Conservation (phyloP, 768 basidiomycete genomes). For the Tylopilus vinaceipallidus region DNA sequence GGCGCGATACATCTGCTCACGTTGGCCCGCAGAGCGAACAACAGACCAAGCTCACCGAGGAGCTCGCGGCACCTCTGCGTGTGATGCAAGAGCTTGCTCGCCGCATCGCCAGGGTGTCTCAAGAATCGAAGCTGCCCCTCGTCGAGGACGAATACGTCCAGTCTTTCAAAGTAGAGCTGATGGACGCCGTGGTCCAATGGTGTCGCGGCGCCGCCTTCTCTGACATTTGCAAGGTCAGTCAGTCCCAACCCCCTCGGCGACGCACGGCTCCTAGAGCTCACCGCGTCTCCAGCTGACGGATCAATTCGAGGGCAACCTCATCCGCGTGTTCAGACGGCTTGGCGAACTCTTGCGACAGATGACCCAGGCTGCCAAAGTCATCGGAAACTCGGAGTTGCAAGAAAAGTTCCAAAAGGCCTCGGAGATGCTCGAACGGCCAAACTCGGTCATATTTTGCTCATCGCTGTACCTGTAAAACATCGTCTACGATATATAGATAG, state of each 20-base stretch:
- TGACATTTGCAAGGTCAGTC: conserved; percentile 89
- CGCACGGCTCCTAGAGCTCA: too few species aligned
- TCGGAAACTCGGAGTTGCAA: conserved; percentile 91
- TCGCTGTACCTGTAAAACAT: conserved; percentile 68
- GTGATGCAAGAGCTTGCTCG: conserved; percentile 95
- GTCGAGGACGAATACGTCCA: conserved; percentile 94
- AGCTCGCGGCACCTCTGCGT: conserved; percentile 87
- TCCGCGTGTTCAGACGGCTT: conserved; percentile 91
- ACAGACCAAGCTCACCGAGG: conserved; percentile 83
- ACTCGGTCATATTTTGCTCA: conserved; percentile 91
- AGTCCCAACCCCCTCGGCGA: too few species aligned
- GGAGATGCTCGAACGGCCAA: conserved; percentile 91
- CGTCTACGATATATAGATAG: background rate
- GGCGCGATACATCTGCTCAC: background rate
- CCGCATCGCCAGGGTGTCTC: conserved; percentile 95
- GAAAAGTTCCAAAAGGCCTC: conserved; percentile 91
- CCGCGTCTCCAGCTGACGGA: conserved; percentile 69
- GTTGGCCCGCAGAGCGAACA: conserved; percentile 68
- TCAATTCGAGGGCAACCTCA: conserved; percentile 95
- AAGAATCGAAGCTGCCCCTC: conserved; percentile 85
- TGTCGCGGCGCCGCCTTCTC: conserved; percentile 96
- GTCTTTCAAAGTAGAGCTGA: conserved; percentile 97
- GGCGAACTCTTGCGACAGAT: conserved; percentile 96
- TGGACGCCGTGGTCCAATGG: conserved; percentile 98
- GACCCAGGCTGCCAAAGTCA: conserved; percentile 93